Conservation (phyloP, 2,329 filamentous ascomycete species). For the Zasmidium citrigriseum region DNA sequence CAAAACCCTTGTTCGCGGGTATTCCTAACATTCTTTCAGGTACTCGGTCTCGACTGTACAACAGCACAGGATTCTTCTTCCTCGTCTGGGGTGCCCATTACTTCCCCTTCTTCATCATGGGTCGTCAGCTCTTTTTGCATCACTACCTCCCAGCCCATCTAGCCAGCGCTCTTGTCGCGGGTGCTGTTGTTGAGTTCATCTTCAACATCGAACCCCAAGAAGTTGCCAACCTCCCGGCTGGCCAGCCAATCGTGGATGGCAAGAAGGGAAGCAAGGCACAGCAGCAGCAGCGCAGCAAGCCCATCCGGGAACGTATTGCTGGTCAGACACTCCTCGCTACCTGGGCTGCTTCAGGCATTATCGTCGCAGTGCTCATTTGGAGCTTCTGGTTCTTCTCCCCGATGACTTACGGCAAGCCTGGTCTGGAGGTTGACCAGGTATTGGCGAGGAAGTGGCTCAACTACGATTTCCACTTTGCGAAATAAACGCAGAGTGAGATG, state of each 20-base stretch:
- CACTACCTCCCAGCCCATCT: conserved; percentile 96
- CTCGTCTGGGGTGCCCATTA: conserved; percentile 97
- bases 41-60: conserved; percentile 91
- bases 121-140: conserved; percentile 94
- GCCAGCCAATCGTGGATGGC: conserved; percentile 39
- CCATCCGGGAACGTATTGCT: conserved; percentile 79
- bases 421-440: conserved; percentile 76
- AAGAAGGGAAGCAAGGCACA: conserved; percentile 37
- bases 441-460: conserved; percentile 89
- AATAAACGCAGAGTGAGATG: conserved; percentile 56
- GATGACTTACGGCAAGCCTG: conserved; percentile 91
- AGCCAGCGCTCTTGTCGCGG: conserved; percentile 85
- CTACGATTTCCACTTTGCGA: conserved; percentile 98
- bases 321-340: conserved; percentile 73
- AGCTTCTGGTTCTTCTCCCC: conserved; percentile 94
- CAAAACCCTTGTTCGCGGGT: not conserved
- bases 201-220: conserved; percentile 82
- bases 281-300: conserved; percentile 61
- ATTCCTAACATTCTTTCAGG: conserved; percentile 49
- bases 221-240: conserved; percentile 51
- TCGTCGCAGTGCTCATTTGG: conserved; percentile 68
- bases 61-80: conserved; percentile 99
- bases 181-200: conserved; percentile 90
- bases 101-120: conserved; percentile 97
- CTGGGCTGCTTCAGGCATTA: conserved; percentile 75